Evolutionary conservation across 2,329 filamentous ascomycete genomes (phyloP), one percentile per base, ranked within the genome.

Genomic region (Dichotomopilus funicola): DNA sequence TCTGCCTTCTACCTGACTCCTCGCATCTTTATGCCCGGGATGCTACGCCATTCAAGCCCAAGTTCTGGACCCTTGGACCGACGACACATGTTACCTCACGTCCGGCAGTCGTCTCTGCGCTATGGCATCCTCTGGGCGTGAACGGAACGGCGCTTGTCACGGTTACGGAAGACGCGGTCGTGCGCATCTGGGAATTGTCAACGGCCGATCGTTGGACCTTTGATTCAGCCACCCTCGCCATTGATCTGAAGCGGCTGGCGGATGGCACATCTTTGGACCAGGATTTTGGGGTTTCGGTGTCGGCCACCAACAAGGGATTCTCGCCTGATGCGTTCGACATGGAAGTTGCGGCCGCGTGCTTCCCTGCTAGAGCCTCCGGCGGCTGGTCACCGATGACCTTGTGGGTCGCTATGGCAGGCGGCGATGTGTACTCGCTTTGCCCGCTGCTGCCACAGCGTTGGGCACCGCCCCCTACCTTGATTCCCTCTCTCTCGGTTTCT

Each of bases 321-420:
- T 96, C 91, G 0, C 88, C 91, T 0, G 91, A 97, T 68, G 83
- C 82, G 1, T 86, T 95, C 57, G 91, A 97, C 68, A 95, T 99
- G 86, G 89, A 96, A 66, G 90, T 95, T 27, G 90, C 91, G 4
- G 86, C 91, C 1, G 91, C 91, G 50, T 89, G 85, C 68, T 99
- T 99, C 73, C 76, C 79, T 38, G 75, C 75, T 10, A 77, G 78
- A 60, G 77, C 76, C 38, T 81, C 81, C 6, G 92, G 91, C 11
- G 91, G 91, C 53, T 99, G 94, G 94, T 88, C 91, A 6, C 84
- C 91, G 8, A 96, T 96, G 88, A 97, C 94, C 0, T 77, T 99
- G 9, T 99, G 92, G 89, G 76, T 97, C 51, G 91, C 91, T n/a
- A 99, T 96, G 88, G 83, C 84, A 40, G 88, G 90, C 57, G 94